Percentiles rank a stretch among this genome's conserved stretches.
These are phyloP conservation scores for Backusella sp. DNA, from an alignment of 192 early-diverging fungal species.

Conservation along the genomic window DNA sequence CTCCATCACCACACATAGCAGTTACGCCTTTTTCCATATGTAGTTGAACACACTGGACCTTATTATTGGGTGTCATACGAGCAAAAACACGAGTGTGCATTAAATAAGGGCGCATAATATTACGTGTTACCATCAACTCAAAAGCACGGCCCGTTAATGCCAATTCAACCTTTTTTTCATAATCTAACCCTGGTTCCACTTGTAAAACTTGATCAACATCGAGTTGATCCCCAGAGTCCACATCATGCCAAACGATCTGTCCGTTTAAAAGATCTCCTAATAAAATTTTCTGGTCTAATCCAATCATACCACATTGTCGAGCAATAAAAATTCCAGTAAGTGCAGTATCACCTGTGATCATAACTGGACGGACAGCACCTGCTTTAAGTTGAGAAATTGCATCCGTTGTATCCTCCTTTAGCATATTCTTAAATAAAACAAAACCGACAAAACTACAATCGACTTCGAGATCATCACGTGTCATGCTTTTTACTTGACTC, in stretches of 20 bases:
- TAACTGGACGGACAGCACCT: slow-evolving; percentile 72
- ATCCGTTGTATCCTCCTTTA: slow-evolving; percentile 67
- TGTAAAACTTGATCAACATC: slow-evolving; percentile 38
- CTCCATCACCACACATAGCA: slow-evolving; percentile 87
- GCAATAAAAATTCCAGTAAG: slow-evolving; percentile 74
- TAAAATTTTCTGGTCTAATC: slow-evolving; percentile 43
- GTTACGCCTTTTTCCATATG: slow-evolving; percentile 79
- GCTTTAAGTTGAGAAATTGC: slow-evolving; percentile 64
- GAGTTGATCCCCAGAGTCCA: slow-evolving; percentile 48
- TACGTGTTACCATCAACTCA: slow-evolving; percentile 40
- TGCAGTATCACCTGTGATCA: slow-evolving; percentile 84
- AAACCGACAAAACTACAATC: slow-evolving; percentile 56
- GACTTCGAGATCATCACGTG: slow-evolving; percentile 63
- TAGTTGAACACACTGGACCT: slow-evolving; percentile 67
- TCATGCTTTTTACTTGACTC: slow-evolving; percentile 33
- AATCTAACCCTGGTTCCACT: background rate
- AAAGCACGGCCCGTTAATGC: slow-evolving; percentile 74
- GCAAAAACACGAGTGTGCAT: slow-evolving; percentile 74
- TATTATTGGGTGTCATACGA: slow-evolving; percentile 77
- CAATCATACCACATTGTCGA: slow-evolving; percentile 65
- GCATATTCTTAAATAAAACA: slow-evolving; percentile 73
- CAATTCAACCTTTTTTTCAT: slow-evolving; percentile 50
- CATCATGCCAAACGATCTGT: slow-evolving; percentile 55
- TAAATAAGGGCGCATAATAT: slow-evolving; percentile 50
- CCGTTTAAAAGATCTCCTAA: slow-evolving; percentile 51